Evolutionary conservation across 2,329 filamentous ascomycete genomes (phyloP).

Genomic region (Alternaria gaisen): DNA sequence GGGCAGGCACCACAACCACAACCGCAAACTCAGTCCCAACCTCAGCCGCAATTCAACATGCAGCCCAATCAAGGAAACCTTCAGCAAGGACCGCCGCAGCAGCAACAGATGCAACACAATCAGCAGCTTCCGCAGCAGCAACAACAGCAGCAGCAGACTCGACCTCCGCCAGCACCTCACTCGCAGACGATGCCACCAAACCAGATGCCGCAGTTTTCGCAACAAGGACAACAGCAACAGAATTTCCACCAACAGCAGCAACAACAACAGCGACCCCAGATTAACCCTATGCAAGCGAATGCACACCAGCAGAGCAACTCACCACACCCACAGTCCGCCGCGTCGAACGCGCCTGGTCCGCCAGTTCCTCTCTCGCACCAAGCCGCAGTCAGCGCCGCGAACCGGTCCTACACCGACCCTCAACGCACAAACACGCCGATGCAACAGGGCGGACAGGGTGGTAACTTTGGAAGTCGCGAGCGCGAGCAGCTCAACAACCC

Average conservation of each 20-base stretch:
- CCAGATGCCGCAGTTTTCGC: constrained; percentile 39
- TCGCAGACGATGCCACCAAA: constrained; percentile 40
- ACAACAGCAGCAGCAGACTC: constrained; percentile 30
- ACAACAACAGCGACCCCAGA: constrained; percentile 45
- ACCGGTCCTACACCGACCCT: constrained; percentile 49
- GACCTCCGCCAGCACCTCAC: constrained; percentile 41
- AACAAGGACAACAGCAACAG: constrained; percentile 40
- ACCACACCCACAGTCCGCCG: constrained; percentile 49
- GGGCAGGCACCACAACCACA: constrained; percentile 34
- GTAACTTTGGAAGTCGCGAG: constrained; percentile 48
- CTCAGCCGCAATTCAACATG: constrained; percentile 34
- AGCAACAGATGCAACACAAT: constrained; percentile 29
- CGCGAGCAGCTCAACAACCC: constrained; percentile 58
- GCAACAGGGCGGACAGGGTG: constrained; percentile 38
- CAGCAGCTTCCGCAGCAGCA: constrained; percentile 27
- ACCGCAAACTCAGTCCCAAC: constrained; percentile 21
- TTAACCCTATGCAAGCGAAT: constrained; percentile 49
- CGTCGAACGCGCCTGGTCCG: constrained; percentile 39
- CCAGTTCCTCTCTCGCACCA: constrained; percentile 55
- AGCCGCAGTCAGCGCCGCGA: constrained; percentile 55
- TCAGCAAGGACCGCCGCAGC: constrained; percentile 30
- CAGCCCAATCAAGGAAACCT: constrained; percentile 32
- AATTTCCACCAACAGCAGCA: constrained; percentile 42
- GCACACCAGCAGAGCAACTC: constrained; percentile 48
- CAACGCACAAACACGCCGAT: constrained; percentile 48